Conservation (phyloP, 352 stramenopile species). For the Pythium dissimile region DNA sequence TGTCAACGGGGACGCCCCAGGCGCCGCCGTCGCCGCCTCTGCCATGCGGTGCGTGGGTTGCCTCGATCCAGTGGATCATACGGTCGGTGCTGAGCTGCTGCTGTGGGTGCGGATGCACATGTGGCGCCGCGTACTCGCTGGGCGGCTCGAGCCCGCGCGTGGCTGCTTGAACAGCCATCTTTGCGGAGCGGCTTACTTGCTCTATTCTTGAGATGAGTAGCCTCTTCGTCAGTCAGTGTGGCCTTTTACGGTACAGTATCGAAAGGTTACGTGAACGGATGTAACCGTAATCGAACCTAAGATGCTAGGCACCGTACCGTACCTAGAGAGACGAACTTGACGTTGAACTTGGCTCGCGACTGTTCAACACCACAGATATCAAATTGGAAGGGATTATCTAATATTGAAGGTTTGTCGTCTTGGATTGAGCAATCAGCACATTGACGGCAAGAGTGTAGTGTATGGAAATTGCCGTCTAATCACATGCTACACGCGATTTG, state of each 20-base stretch:
- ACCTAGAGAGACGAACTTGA: not conserved
- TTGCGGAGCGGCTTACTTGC: not conserved
- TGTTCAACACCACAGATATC: not conserved
- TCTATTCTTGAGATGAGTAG: not conserved
- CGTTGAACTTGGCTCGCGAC: conserved; percentile 22
- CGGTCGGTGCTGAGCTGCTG: not conserved
- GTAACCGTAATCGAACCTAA: conserved; percentile 14
- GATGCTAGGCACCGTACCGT: not conserved
- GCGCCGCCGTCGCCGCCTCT: not conserved
- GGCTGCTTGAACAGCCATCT: conserved; percentile 6
- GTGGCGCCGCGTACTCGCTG: not conserved
- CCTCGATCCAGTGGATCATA: conserved; percentile 7
- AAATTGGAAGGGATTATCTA: not conserved
- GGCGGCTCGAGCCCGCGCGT: conserved; percentile 1
- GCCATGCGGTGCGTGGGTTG: conserved; percentile 5
- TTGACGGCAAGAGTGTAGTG: not conserved
- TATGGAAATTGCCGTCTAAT: conserved; percentile 19
- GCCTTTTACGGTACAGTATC: not conserved
- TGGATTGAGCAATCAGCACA: conserved; percentile 12
- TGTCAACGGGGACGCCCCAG: not conserved
- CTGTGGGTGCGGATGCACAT: not conserved
- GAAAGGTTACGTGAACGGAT: not conserved
- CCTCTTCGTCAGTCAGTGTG: not conserved
- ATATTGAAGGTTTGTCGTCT: not conserved
- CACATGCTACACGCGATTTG: not conserved